Evolutionary conservation across 805 yeast species (phyloP).

Genomic region (Yarrowia osloensis): DNA sequence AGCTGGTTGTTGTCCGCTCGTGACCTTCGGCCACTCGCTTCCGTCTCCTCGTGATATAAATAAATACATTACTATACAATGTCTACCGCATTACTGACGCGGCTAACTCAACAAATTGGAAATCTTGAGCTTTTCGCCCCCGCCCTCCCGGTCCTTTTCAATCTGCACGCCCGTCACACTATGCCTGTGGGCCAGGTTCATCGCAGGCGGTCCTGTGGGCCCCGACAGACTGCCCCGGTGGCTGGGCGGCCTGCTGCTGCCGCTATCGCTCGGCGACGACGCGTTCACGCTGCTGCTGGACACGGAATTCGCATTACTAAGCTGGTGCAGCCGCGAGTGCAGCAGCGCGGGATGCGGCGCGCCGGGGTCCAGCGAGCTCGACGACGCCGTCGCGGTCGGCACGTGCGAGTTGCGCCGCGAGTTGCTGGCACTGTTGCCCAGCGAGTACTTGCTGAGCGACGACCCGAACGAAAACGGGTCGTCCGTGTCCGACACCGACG

Average conservation of each 20-base stretch:
- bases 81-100: conserved; percentile 17
- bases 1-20: neutral
- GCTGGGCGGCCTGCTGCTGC: conserved; percentile 15
- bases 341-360: conserved; percentile 24
- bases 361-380: neutral
- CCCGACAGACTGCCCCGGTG: conserved; percentile 10
- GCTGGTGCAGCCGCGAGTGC: conserved; percentile 18
- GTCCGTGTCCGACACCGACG: conserved; percentile 38
- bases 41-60: neutral
- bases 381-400: conserved; percentile 29
- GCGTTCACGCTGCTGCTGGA: neutral
- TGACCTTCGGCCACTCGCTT: neutral
- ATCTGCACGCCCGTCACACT: neutral
- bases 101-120: conserved; percentile 3
- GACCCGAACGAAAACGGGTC: conserved; percentile 36
- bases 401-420: conserved; percentile 36
- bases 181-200: conserved; percentile 3
- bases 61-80: conserved; percentile 22
- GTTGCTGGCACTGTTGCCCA: conserved; percentile 34
- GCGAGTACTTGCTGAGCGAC: conserved; percentile 37
- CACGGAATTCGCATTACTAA: conserved; percentile 4
- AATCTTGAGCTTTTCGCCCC: conserved; percentile 10
- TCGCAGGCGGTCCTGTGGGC: neutral
- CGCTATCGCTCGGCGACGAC: neutral
- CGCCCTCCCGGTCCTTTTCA: conserved; percentile 5